phyloP scores from a whole-genome alignment of 2,329 filamentous ascomycete genomes.

The Talaromyces islandicus region DNA sequence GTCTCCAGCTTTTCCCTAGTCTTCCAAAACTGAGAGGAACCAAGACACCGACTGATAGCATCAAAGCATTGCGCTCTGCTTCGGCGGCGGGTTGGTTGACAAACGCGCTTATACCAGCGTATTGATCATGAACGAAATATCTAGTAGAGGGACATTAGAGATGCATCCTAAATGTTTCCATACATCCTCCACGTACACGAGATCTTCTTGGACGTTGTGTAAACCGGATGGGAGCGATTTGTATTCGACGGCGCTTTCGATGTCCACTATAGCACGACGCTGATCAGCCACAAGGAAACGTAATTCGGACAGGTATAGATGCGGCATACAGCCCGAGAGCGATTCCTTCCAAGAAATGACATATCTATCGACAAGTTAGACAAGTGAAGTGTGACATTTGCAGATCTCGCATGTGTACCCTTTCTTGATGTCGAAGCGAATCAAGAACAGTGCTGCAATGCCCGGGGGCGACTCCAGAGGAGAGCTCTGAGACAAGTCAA shows the following conservation, averaged over 20 bases:
- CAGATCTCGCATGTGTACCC: slow-evolving; percentile 52
- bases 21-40: slow-evolving; percentile 81
- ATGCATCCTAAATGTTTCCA: neutral
- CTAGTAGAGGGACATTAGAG: slow-evolving; percentile 40
- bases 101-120: slow-evolving; percentile 88
- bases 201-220: slow-evolving; percentile 79
- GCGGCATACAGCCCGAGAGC: slow-evolving; percentile 54
- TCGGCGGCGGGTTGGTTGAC: slow-evolving; percentile 75
- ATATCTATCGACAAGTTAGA: slow-evolving; percentile 43
- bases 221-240: slow-evolving; percentile 91
- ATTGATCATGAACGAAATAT: slow-evolving; percentile 82
- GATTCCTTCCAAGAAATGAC: slow-evolving; percentile 85
- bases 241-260: slow-evolving; percentile 89
- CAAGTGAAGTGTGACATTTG: neutral
- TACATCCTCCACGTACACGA: slow-evolving; percentile 47
- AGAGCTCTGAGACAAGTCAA: slow-evolving; percentile 27
- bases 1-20: slow-evolving; percentile 81
- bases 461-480: slow-evolving; percentile 35
- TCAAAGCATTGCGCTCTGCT: slow-evolving; percentile 76
- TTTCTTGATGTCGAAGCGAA: slow-evolving; percentile 87
- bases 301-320: neutral
- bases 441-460: slow-evolving; percentile 77
- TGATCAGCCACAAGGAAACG: slow-evolving; percentile 14
- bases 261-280: slow-evolving; percentile 39
- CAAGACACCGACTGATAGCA: slow-evolving; percentile 85